Evolutionary conservation across 148 eudicot species (phyloP).

Genomic region (Spergularia marina): DNA sequence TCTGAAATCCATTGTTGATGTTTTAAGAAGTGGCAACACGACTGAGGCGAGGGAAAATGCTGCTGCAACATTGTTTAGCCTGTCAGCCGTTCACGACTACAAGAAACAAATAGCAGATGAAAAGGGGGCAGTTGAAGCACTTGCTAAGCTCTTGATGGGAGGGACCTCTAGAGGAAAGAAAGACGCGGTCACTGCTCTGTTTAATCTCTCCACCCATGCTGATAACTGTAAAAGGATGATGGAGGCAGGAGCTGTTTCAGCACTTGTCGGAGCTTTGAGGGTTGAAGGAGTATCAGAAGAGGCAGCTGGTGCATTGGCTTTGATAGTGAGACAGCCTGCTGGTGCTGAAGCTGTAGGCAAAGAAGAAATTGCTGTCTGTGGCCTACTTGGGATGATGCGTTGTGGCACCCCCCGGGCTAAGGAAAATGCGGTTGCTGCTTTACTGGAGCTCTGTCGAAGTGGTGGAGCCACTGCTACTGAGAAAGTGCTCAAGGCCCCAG

Average conservation of each 20-base stretch:
- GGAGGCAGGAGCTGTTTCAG: constrained; percentile 55
- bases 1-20: constrained; percentile 55
- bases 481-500: constrained; percentile 66
- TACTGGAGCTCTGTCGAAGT: constrained; percentile 71
- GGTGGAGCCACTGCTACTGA: constrained; percentile 65
- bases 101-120: constrained; percentile 65
- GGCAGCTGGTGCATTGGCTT: constrained; percentile 78
- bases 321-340: constrained; percentile 63
- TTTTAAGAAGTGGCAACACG: constrained; percentile 58
- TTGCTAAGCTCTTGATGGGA: constrained; percentile 47
- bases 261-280: constrained; percentile 54
- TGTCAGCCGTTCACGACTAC: constrained; percentile 78
- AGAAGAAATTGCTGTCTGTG: constrained; percentile 57
- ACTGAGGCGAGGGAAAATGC: constrained; percentile 87
- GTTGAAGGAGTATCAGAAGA: constrained; percentile 72
- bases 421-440: constrained; percentile 88
- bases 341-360: constrained; percentile 74
- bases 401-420: constrained; percentile 80
- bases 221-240: constrained; percentile 58
- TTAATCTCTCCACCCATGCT: constrained; percentile 62
- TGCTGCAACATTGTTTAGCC: constrained; percentile 87
- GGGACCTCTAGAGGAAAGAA: constrained; percentile 78
- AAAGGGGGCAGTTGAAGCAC: constrained; percentile 68
- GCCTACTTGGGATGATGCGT: constrained; percentile 67
- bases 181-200: constrained; percentile 86